These are phyloP conservation scores for Colletotrichum phormii DNA, from an alignment of 2,329 filamentous ascomycete species.

Conservation along the genomic window DNA sequence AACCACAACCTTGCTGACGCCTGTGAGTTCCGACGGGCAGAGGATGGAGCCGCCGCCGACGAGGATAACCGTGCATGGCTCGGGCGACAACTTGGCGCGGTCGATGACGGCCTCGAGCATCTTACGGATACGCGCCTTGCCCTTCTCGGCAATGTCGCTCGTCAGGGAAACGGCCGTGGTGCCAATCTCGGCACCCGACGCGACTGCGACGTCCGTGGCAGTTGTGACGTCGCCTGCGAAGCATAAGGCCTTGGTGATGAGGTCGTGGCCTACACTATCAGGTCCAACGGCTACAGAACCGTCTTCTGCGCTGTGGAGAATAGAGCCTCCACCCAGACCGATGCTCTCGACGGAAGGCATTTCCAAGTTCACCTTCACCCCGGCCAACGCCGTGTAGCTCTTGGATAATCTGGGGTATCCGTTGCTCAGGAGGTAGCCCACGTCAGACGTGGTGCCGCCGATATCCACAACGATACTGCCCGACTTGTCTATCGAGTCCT, in stretches of 20 bases:
- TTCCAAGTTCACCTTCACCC: constrained; percentile 41
- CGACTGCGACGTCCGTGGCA: constrained; percentile 41
- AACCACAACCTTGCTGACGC: constrained; percentile 38
- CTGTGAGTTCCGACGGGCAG: constrained; percentile 37
- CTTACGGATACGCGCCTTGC: constrained; percentile 23
- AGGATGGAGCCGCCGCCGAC: constrained; percentile 41
- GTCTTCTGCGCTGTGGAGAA: constrained; percentile 16
- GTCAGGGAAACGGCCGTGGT: constrained; percentile 3
- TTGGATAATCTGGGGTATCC: constrained; percentile 40
- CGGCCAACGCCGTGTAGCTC: constrained; percentile 40
- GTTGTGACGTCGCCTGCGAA: constrained; percentile 41
- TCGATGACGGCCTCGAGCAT: constrained; percentile 40
- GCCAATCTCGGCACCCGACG: constrained; percentile 11
- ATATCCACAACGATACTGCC: constrained; percentile 40
- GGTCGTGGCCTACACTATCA: constrained; percentile 42
- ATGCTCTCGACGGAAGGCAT: constrained; percentile 43
- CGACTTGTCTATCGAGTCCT: constrained; percentile 19
- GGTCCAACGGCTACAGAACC: constrained; percentile 39
- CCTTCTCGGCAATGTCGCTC: constrained; percentile 17
- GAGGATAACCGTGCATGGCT: constrained; percentile 39
- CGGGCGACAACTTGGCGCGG: constrained; percentile 40
- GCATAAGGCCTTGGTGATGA: constrained; percentile 37
- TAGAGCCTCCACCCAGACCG: constrained; percentile 39
- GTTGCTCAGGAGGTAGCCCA: constrained; percentile 39
- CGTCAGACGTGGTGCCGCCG: constrained; percentile 41